Base-by-base conservation (phyloP, 805 yeast species). In the Saccharomycopsis olivae region DNA sequence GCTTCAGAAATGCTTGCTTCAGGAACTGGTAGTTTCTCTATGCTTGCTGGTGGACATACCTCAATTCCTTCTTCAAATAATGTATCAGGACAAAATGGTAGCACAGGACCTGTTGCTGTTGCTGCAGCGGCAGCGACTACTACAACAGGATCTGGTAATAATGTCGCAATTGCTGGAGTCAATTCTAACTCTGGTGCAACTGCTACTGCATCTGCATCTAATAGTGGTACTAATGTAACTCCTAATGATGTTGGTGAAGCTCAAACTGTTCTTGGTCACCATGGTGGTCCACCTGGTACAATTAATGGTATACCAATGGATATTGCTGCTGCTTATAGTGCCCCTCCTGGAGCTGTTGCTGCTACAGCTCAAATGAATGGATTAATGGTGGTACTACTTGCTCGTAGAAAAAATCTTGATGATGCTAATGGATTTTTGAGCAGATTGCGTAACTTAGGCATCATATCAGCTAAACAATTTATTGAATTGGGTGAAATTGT, bases 381-480 rank as follows among this genome's bases (percentile, higher is more conserved):
- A 17, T 29, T 36, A n/a, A 19, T 41, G 36, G 15, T 27, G 13
- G 36, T 45, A 3, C 17, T 43, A n/a, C 15, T 29, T 3, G 23
- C 27, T 11, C 32, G 48, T 13, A 35, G 41, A 13, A 38, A 39
- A 15, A 36, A 42, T 19, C 17, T 45, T 14, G 48, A 45, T 16
- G 48, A 45, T 14, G 17, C 34, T 10, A 45, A 45, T 34, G 29
- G 29, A 15, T 33, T 39, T 27, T 40, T 45, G 29, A 18, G 46
- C 10, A 35, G 42, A 25, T 27, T 45, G n/a, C 29, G 47, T 15
- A 27, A 32, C 20, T 35, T 45, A 32, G 29, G 33, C 10, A 45
- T 45, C 25, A 38, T 45, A 18, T 35, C 33, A 19, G 13, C 44
- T 5, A 36, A 35, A 14, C 39, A 37, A n/a, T 45, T 45, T 29